Evolutionary conservation across 345 rosid genomes (phyloP).

Genomic region (Murraya koenigii): DNA sequence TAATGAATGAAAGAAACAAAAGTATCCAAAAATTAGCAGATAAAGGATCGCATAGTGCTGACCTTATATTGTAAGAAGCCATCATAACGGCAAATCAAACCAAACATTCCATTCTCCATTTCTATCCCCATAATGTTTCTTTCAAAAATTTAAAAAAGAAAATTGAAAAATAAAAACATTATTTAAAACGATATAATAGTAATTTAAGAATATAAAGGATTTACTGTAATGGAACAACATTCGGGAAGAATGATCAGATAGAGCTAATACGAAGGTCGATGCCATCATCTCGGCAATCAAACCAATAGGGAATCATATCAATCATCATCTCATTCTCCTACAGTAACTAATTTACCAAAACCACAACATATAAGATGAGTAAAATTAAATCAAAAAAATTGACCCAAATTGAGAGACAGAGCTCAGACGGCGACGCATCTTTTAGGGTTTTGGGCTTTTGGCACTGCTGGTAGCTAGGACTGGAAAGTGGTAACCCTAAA

Average conservation of each 20-base stretch:
- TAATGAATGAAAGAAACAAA: too few relatives aligned
- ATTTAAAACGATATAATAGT: neutral
- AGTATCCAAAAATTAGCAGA: too few relatives aligned
- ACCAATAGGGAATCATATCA: constrained; percentile 44
- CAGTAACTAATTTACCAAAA: neutral
- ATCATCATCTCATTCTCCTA: constrained; percentile 38
- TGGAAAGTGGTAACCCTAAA: neutral
- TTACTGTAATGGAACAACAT: neutral
- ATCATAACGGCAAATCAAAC: constrained; percentile 43
- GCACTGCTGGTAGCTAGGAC: too few relatives aligned
- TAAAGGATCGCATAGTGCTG: constrained; percentile 39
- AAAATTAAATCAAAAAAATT: too few relatives aligned
- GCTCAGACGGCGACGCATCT: too few relatives aligned
- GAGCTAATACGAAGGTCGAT: constrained; percentile 36
- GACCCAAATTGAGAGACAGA: too few relatives aligned
- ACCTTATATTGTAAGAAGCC: constrained; percentile 39
- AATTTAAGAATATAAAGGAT: neutral
- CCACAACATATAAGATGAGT: too few relatives aligned
- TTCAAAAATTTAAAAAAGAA: neutral
- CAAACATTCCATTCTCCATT: constrained; percentile 20
- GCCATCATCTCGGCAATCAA: constrained; percentile 58
- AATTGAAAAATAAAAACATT: neutral
- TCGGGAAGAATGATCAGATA: constrained; percentile 36
- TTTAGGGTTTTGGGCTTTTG: too few relatives aligned
- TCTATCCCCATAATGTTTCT: too few relatives aligned